Percentiles rank a stretch among this genome's conserved stretches.
phyloP scores from a whole-genome alignment of 495 filamentous ascomycete genomes.

The Penicillium riverlandense region DNA sequence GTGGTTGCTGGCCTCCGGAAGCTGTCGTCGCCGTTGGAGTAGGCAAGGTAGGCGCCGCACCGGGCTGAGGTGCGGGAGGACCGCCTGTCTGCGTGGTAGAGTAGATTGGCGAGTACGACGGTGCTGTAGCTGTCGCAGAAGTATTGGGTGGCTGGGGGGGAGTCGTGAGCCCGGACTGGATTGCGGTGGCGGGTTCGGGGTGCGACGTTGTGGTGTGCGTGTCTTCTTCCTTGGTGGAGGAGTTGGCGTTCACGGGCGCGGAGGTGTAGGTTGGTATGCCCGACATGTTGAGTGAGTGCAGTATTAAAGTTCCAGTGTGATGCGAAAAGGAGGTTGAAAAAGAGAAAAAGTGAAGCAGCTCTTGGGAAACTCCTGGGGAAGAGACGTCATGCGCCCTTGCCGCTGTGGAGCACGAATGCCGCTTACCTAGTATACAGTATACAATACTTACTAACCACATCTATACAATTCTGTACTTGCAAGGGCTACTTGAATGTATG shows the following conservation, averaged over 20 bases:
- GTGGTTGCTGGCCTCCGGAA: too few relatives aligned
- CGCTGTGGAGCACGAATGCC: conserved; percentile 8
- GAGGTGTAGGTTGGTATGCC: conserved; percentile 54
- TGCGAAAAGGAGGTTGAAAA: not conserved
- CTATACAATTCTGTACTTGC: too few relatives aligned
- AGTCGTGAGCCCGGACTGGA: conserved; percentile 12
- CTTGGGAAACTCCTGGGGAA: not conserved
- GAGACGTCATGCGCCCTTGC: conserved; percentile 17
- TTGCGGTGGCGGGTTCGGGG: conserved; percentile 37
- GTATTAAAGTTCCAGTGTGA: not conserved
- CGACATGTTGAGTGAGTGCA: conserved; percentile 8
- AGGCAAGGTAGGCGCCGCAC: conserved; percentile 18
- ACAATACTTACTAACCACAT: too few relatives aligned
- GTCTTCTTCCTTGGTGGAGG: conserved; percentile 19
- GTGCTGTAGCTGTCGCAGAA: conserved; percentile 27
- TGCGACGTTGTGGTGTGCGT: conserved; percentile 9
- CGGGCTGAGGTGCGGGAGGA: conserved; percentile 33
- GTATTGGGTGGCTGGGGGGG: conserved; percentile 13
- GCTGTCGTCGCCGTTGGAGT: conserved; percentile 12
- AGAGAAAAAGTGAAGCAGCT: not conserved
- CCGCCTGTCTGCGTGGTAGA: conserved; percentile 38
- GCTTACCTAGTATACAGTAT: not conserved
- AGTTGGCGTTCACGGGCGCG: conserved; percentile 43
- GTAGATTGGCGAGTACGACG: conserved; percentile 36
- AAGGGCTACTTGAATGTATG: too few relatives aligned